These are phyloP conservation scores for Sphaerostilbella broomeana DNA, from an alignment of 2,329 filamentous ascomycete genomes.

Conservation along the genomic window DNA sequence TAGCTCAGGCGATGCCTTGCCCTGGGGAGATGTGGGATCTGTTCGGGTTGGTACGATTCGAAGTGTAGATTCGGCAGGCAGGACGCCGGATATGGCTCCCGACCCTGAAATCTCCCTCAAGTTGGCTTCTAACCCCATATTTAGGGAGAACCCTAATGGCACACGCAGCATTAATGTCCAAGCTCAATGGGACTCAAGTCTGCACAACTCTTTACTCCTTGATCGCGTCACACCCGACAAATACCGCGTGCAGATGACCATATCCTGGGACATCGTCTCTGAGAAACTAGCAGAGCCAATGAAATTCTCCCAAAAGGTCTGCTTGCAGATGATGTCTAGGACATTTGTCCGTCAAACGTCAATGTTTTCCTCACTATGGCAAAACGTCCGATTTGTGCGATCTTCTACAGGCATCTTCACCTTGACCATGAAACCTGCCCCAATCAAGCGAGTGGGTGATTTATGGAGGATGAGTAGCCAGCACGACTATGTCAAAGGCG, in stretches of 20 bases:
- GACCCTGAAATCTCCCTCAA: conserved; percentile 71
- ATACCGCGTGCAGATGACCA: conserved; percentile 79
- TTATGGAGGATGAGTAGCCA: conserved; percentile 95
- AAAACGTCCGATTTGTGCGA: conserved; percentile 76
- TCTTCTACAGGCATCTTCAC: conserved; percentile 84
- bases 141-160: conserved; percentile 83
- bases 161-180: conserved; percentile 78
- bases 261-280: conserved; percentile 81
- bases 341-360: conserved; percentile 80
- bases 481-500: conserved; percentile 92
- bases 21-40: conserved; percentile 76
- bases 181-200: conserved; percentile 95
- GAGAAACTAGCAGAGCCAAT: conserved; percentile 82
- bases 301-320: conserved; percentile 74
- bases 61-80: conserved; percentile 77
- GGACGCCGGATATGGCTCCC: conserved; percentile 70
- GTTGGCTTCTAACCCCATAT: conserved; percentile 67
- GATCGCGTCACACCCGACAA: conserved; percentile 90
- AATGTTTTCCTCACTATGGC: conserved; percentile 82
- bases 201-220: conserved; percentile 87
- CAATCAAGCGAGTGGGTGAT: conserved; percentile 85
- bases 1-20: conserved; percentile 78
- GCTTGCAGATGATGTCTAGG: conserved; percentile 75
- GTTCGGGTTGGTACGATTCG: conserved; percentile 76
- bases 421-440: conserved; percentile 75